Evolutionary conservation across 106 monocot genomes (phyloP), one percentile per base, ranked within the genome.

Genomic region (Dioscorea zingiberensis): DNA sequence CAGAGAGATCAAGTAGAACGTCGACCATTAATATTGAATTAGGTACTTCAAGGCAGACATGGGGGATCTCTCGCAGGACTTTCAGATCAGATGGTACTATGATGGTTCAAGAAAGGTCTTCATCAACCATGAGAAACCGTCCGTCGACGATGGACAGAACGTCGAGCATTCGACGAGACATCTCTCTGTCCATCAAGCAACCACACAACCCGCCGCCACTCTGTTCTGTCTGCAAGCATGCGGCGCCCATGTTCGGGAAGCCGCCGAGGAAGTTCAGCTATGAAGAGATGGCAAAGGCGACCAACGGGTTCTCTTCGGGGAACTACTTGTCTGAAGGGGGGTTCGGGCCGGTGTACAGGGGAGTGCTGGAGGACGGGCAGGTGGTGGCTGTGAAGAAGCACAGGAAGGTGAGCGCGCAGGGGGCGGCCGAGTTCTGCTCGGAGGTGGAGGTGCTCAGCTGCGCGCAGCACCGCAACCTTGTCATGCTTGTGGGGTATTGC

Each of bases 391-490:
- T 86, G 66, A 86, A 86, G 76, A 69, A 66, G 58, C 75, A 74
- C 26, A 73, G 54, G 62, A 29, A 32, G 19, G 65, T 51, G 1
- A 58, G 69, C 24, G 69, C 65, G 6, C 63, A 45, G 19, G 73
- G 51, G 8, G 51, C 51, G 16, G 16, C 51, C 0, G 81, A 79
- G 44, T 82, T 86, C 62, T 48, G 69, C n/a, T 26, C 75, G n/a
- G 86, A 86, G 69, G 73, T 86, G 24, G 86, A 86, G 75, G 64
- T 78, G 15, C 60, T 86, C 32, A 86, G 86, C 70, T 59, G 82
- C 28, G 85, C 85, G 19, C 85, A 81, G 51, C 86, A 86, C 55
- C 57, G 81, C 47, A 81, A 86, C 62, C 62, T 82, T 13, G 86
- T 86, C 60, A 74, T 78, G 78, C 66, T 86, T 25, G 72, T 86